Base-by-base conservation (phyloP, 805 yeast species). In the Kodamaea fukazawae region DNA sequence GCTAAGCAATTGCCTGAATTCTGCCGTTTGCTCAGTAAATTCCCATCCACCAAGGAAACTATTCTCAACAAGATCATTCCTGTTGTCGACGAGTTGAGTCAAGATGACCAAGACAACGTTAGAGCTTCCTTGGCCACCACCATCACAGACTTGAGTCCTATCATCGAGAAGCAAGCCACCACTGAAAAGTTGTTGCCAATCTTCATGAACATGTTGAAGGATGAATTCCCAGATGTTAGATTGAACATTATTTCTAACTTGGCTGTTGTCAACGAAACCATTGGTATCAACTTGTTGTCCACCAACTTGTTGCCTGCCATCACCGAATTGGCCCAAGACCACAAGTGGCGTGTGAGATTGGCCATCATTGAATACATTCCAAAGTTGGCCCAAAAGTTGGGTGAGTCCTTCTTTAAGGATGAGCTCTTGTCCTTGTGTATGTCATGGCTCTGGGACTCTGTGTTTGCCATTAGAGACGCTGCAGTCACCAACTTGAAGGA, bases 391-490 rank as follows among this genome's bases (percentile, higher is more conserved):
- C 85, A 86, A 54, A 98, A 93, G 66, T 73, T 93, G 44, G 99
- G 99, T 20, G 90, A 86, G 38, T 81, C 87, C 20, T 89, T 91
- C 56, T 93, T 93, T 65, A 93, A 93, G 62, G 86, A 87, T 59
- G 96, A 90, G 54, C 73, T 93, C 49, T 89, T 95, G 47, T 82
- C 86, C 36, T 72, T 93, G 51, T 93, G 96, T 55, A 78, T 93
- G 78, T 85, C 90, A n/a, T 93, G 99, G 98, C 72, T 93, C 49
- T 90, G 97, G 96, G 99, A 93, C 67, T 86, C 90, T 4, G 99
- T 93, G 29, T 93, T 79, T 65, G 90, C 98, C 4, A 90, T 93
- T 45, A 81, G 99, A 64, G 95, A 88, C 50, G 99, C 99, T 7
- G 98, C 98, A 1, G 95, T 93, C 23, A 69, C 72, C 41, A 93